Evolutionary conservation across 768 basidiomycete species (phyloP).

Genomic region (Pisolithus tinctorius): DNA sequence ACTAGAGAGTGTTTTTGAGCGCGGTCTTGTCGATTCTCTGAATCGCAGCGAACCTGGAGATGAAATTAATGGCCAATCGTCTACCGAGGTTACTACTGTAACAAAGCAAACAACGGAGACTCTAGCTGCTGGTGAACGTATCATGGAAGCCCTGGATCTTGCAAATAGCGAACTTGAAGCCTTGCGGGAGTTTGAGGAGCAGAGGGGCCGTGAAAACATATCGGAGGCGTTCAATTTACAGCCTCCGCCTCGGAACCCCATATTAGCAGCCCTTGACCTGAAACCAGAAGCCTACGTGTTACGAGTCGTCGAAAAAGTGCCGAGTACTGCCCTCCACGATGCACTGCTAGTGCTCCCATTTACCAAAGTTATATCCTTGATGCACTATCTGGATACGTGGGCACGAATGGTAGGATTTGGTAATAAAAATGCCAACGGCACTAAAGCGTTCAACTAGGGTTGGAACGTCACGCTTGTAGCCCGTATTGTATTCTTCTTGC

Average conservation of each 20-base stretch:
- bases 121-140: conserved; percentile 94
- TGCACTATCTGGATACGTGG: conserved; percentile 89
- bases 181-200: conserved; percentile 63
- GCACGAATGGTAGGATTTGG: conserved; percentile 58
- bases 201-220: conserved; percentile 48
- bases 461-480: conserved; percentile 84
- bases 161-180: conserved; percentile 73
- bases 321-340: conserved; percentile 79
- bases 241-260: conserved; percentile 70
- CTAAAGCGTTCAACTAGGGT: conserved; percentile 40
- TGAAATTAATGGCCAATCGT: conserved; percentile 31
- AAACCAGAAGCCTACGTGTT: conserved; percentile 87
- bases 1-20: conserved; percentile 83
- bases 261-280: conserved; percentile 74
- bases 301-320: conserved; percentile 70
- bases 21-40: conserved; percentile 62
- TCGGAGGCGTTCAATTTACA: conserved; percentile 59
- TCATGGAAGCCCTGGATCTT: conserved; percentile 92
- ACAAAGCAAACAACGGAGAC: conserved; percentile 92
- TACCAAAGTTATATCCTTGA: conserved; percentile 77
- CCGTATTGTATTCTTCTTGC: conserved; percentile 86
- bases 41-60: conserved; percentile 59
- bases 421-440: background rate
- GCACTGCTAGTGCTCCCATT: conserved; percentile 92
- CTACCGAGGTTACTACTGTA: conserved; percentile 71